Conservation (phyloP, 345 rosid genomes). For the Lepidium africanum region DNA sequence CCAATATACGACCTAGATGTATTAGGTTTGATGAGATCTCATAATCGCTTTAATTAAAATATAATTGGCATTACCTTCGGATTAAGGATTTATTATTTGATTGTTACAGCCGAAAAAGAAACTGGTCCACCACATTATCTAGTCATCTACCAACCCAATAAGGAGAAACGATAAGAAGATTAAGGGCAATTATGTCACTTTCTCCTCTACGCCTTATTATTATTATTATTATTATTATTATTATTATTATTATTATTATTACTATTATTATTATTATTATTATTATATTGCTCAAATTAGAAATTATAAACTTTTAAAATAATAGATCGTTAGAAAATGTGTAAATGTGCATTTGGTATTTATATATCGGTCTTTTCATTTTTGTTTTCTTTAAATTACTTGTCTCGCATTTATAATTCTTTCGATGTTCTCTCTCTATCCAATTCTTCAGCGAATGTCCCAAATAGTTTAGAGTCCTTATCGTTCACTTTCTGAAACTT, state of each 20-base stretch:
- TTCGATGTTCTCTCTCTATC: conserved; percentile 6
- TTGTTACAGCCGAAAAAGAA: not conserved
- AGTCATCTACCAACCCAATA: conserved; percentile 26
- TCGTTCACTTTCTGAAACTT: not conserved
- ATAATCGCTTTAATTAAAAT: not conserved
- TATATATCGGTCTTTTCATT: not conserved
- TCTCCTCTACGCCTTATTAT: not conserved
- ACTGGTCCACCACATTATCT: conserved; percentile 26
- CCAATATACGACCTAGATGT: conserved; percentile 24
- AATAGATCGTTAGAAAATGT: conserved; percentile 26
- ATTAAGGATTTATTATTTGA: not conserved
- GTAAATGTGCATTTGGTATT: conserved; percentile 21
- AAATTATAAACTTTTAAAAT: not conserved
- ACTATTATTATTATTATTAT: too few relatives aligned
- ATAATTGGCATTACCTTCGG: not conserved
- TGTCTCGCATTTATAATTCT: conserved; percentile 9
- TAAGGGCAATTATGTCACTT: conserved; percentile 18
- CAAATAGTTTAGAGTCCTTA: conserved; percentile 11
- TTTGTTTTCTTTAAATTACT: not conserved
- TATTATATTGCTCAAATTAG: not conserved
- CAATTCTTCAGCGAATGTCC: conserved; percentile 12
- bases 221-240: too few relatives aligned
- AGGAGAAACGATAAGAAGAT: conserved; percentile 15
- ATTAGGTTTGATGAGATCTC: conserved; percentile 30
- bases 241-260: too few relatives aligned